Evolutionary conservation across 2,329 filamentous ascomycete genomes (phyloP).

Genomic region (Onygena corvina): DNA sequence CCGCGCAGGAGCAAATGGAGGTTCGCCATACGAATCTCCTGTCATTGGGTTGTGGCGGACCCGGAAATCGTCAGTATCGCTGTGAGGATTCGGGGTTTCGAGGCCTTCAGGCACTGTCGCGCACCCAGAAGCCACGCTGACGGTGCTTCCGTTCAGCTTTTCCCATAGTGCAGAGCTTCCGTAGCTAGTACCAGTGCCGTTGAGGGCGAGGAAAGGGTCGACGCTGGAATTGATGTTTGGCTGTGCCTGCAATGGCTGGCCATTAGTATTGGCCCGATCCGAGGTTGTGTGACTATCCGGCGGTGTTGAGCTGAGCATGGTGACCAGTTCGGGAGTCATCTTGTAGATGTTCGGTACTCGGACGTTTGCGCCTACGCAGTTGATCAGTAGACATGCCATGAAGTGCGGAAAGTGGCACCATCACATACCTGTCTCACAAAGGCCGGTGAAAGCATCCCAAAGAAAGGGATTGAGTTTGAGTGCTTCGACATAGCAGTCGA

Average conservation of each 20-base stretch:
- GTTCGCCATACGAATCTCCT: conserved; percentile 30
- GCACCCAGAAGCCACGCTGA: conserved; percentile 29
- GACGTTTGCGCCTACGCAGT: conserved; percentile 56
- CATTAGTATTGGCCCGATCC: conserved; percentile 25
- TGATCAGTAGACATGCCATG: background rate
- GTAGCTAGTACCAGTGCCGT: conserved; percentile 20
- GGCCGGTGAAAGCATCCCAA: conserved; percentile 87
- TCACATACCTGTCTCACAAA: conserved; percentile 61
- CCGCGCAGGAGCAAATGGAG: conserved; percentile 34
- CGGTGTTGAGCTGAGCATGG: conserved; percentile 33
- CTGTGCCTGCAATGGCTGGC: conserved; percentile 28
- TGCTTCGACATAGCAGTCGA: conserved; percentile 75
- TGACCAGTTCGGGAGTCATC: conserved; percentile 52
- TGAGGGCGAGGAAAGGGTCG: conserved; percentile 34
- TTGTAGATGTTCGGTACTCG: conserved; percentile 80
- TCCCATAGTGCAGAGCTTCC: conserved; percentile 38
- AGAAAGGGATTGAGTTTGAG: conserved; percentile 88
- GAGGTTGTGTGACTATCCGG: conserved; percentile 22
- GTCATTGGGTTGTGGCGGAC: conserved; percentile 23
- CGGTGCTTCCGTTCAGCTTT: conserved; percentile 38
- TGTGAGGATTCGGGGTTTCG: conserved; percentile 51
- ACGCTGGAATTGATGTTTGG: conserved; percentile 26
- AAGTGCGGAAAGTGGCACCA: background rate
- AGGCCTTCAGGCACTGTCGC: conserved; percentile 40
- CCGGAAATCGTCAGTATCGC: conserved; percentile 32